These are phyloP conservation scores for Tulasnella sp. DNA, from an alignment of 768 basidiomycete genomes.

Conservation along the genomic window DNA sequence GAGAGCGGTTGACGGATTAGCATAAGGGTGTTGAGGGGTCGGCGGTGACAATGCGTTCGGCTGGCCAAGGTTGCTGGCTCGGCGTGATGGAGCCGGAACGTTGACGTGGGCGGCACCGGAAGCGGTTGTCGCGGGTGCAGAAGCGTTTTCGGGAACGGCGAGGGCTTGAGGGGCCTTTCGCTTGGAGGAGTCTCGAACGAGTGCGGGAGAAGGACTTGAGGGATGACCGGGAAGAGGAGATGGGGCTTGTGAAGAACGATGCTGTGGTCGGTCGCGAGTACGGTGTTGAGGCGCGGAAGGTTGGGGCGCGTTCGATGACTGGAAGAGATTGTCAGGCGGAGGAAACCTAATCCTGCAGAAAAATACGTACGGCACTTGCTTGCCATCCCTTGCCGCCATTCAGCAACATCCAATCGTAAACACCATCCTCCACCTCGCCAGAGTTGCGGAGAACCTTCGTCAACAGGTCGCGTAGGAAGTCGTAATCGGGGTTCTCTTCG, in stretches of 20 bases:
- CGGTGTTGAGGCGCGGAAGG: constrained; percentile 40
- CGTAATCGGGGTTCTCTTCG: constrained; percentile 98
- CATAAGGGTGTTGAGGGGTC: constrained; percentile 24
- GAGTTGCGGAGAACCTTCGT: constrained; percentile 89
- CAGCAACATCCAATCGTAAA: constrained; percentile 94
- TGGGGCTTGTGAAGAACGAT: constrained; percentile 27
- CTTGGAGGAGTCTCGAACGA: constrained; percentile 73
- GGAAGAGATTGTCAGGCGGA: background rate
- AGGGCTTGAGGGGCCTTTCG: constrained; percentile 55
- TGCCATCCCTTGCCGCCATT: constrained; percentile 97
- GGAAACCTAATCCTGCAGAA: background rate
- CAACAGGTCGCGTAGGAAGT: constrained; percentile 93
- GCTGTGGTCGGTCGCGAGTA: constrained; percentile 40
- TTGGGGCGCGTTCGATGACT: background rate
- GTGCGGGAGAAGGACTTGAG: constrained; percentile 69
- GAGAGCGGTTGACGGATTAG: constrained; percentile 19
- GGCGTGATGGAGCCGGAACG: constrained; percentile 46
- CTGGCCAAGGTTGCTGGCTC: constrained; percentile 19
- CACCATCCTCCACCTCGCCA: constrained; percentile 82
- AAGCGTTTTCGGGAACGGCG: constrained; percentile 48
- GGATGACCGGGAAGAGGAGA: background rate
- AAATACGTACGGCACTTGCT: constrained; percentile 56
- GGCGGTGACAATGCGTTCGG: constrained; percentile 3
- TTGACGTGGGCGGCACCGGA: constrained; percentile 72
- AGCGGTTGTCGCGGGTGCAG: constrained; percentile 57